Conservation (phyloP, 306 rosid species). For the Delonix regia region DNA sequence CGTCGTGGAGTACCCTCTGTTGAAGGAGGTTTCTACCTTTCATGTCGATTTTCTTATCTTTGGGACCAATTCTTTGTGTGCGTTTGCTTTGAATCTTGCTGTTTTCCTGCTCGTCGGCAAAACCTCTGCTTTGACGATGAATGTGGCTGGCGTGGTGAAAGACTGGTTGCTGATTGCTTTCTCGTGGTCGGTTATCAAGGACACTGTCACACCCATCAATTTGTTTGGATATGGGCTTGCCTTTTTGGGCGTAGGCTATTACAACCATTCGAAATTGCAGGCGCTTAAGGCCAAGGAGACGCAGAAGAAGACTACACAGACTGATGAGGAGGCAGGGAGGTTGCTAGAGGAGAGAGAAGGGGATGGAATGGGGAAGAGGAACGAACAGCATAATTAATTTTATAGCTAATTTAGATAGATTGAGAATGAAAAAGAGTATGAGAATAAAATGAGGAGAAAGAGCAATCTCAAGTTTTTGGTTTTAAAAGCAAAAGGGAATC, state of each 20-base stretch:
- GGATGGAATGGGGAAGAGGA: constrained; percentile 49
- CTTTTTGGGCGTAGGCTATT: constrained; percentile 61
- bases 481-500: constrained; percentile 1
- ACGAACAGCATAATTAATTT: constrained; percentile 39
- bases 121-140: constrained; percentile 70
- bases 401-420: background rate
- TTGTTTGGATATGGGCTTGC: constrained; percentile 65
- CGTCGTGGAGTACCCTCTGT: constrained; percentile 54
- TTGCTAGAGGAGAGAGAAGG: constrained; percentile 57
- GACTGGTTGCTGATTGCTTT: constrained; percentile 67
- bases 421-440: background rate
- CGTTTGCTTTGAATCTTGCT: constrained; percentile 64
- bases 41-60: constrained; percentile 56
- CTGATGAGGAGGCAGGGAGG: constrained; percentile 57
- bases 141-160: constrained; percentile 70
- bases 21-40: constrained; percentile 47
- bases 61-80: constrained; percentile 62
- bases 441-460: constrained; percentile 44
- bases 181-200: constrained; percentile 73
- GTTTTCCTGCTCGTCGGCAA: constrained; percentile 68
- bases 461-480: background rate
- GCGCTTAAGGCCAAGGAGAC: constrained; percentile 63
- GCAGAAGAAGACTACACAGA: constrained; percentile 52
- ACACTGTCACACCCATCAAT: constrained; percentile 62
- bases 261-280: constrained; percentile 64